A percentile compares a stretch with the other conserved stretches of the same genome.
phyloP scores from a whole-genome alignment of 2,329 filamentous ascomycete genomes.

The Teratosphaeria gauchensis region DNA sequence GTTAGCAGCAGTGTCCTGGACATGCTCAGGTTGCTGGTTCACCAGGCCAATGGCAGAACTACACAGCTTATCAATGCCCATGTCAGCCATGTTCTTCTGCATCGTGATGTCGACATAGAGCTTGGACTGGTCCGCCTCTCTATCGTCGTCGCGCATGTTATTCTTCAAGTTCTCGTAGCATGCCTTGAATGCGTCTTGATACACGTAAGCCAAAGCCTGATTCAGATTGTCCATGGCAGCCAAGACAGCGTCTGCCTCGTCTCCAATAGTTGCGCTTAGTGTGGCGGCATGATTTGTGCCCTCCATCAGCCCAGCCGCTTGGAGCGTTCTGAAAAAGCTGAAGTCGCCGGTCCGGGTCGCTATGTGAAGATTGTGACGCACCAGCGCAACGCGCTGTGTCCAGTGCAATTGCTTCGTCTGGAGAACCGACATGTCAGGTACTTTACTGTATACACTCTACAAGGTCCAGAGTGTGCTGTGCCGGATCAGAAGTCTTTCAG shows the following conservation, averaged over 20 bases:
- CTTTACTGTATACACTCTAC: neutral
- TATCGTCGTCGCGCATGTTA: conserved; percentile 22
- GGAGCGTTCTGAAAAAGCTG: conserved; percentile 38
- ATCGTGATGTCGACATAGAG: conserved; percentile 36
- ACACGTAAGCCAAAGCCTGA: conserved; percentile 35
- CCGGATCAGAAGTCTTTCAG: conserved; percentile 1
- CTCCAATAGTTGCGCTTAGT: conserved; percentile 30
- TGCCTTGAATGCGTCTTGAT: conserved; percentile 38
- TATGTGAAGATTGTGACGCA: conserved; percentile 36
- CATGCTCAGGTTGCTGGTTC: conserved; percentile 29
- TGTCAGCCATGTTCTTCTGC: conserved; percentile 36
- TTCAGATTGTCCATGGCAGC: conserved; percentile 39
- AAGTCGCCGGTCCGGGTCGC: conserved; percentile 36
- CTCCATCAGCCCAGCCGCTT: conserved; percentile 34
- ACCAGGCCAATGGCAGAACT: conserved; percentile 36
- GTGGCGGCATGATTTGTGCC: conserved; percentile 38
- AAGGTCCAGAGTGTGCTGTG: neutral
- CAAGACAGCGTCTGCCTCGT: conserved; percentile 34
- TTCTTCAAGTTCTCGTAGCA: conserved; percentile 36
- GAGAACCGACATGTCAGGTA: conserved; percentile 12
- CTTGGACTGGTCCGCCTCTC: conserved; percentile 23
- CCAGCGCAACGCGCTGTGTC: conserved; percentile 36
- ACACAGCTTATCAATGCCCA: conserved; percentile 38
- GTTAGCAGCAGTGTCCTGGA: conserved; percentile 34
- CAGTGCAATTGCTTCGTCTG: conserved; percentile 32